Evolutionary conservation across 305 asterid genomes (phyloP).

Genomic region (Ilex paraguariensis): DNA sequence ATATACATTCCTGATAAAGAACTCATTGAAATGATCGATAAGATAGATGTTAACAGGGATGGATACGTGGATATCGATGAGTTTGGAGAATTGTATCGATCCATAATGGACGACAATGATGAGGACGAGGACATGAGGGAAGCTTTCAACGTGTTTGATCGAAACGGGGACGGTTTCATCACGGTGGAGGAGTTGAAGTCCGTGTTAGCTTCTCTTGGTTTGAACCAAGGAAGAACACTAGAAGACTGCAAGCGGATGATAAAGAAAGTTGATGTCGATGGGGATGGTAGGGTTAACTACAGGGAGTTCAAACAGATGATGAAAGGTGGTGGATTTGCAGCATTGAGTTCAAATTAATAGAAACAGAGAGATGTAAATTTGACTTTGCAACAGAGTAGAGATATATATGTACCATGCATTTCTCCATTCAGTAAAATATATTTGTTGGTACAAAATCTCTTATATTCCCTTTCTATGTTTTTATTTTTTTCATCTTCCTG

Average conservation of each 20-base stretch:
- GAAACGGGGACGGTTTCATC: conserved; percentile 60
- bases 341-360: conserved; percentile 18
- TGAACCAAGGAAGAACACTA: conserved; percentile 50
- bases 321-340: conserved; percentile 63
- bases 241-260: conserved; percentile 60
- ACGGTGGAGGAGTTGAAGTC: conserved; percentile 57
- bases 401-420: too few relatives aligned
- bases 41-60: conserved; percentile 55
- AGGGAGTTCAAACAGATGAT: conserved; percentile 60
- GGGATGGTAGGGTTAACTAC: conserved; percentile 60
- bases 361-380: neutral
- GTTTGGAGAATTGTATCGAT: conserved; percentile 39
- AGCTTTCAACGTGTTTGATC: conserved; percentile 61
- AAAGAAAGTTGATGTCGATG: conserved; percentile 54
- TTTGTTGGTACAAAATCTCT: too few relatives aligned
- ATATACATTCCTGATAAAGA: conserved; percentile 49
- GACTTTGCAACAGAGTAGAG: too few relatives aligned
- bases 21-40: conserved; percentile 43
- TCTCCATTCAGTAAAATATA: too few relatives aligned
- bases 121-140: conserved; percentile 62
- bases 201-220: conserved; percentile 49
- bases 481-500: too few relatives aligned
- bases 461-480: too few relatives aligned
- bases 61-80: conserved; percentile 49
- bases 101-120: conserved; percentile 39